Conservation (phyloP, 129 eudicot genomes). For the Helianthus annuus region HanXRQr2.0-SUNRISE NC_035448.2:1069941-1070440, state of each 20-base stretch:
- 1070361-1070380: too few relatives aligned
- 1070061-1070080: conserved; percentile 88
- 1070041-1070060: conserved; percentile 86
- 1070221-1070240: conserved; percentile 86
- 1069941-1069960: neutral
- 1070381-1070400: too few relatives aligned
- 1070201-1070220: conserved; percentile 86
- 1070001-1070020: conserved; percentile 89
- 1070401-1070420: too few relatives aligned
- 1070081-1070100: conserved; percentile 78
- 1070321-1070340: too few relatives aligned
- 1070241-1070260: conserved; percentile 82
- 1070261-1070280: conserved; percentile 63
- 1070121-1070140: conserved; percentile 11
- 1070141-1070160: conserved; percentile 4
- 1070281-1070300: conserved; percentile 52
- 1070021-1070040: conserved; percentile 89
- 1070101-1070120: conserved; percentile 62
- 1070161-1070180: conserved; percentile 11
- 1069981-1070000: conserved; percentile 64
- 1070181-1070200: conserved; percentile 64
- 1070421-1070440: too few relatives aligned
- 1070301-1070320: neutral
- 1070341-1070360: too few relatives aligned
- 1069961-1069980: conserved; percentile 10